phyloP scores from a whole-genome alignment of 1,284 basidiomycete species.

The Leccinum griseonigrum region DNA sequence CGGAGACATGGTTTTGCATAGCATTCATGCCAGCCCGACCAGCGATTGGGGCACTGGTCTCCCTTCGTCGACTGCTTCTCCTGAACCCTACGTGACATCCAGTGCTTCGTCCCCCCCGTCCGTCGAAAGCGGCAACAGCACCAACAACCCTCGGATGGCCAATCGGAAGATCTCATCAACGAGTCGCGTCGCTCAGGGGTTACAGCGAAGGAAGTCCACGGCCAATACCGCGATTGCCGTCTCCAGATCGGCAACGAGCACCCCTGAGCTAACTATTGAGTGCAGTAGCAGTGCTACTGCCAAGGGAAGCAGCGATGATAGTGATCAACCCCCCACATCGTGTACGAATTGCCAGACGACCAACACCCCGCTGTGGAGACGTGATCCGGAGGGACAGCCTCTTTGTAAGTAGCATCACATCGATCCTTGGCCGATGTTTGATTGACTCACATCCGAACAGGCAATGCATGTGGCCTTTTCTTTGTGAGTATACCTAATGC shows the following conservation, averaged over 20 bases:
- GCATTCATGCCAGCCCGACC: constrained; percentile 72
- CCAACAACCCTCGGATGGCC: constrained; percentile 26
- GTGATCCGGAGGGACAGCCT: constrained; percentile 94
- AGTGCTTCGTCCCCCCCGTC: constrained; percentile 71
- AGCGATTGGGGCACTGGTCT: constrained; percentile 76
- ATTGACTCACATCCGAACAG: constrained; percentile 34
- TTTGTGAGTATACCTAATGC: constrained; percentile 59
- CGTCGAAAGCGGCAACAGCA: constrained; percentile 44
- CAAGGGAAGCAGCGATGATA: constrained; percentile 59
- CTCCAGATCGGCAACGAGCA: constrained; percentile 49
- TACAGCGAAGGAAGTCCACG: constrained; percentile 51
- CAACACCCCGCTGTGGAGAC: constrained; percentile 92
- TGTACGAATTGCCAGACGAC: constrained; percentile 96
- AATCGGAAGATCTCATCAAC: constrained; percentile 59
- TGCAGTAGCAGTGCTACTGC: constrained; percentile 30
- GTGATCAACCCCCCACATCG: constrained; percentile 69
- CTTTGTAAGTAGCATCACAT: constrained; percentile 57
- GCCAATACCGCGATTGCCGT: constrained; percentile 33
- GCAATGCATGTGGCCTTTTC: constrained; percentile 88
- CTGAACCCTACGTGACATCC: constrained; percentile 69
- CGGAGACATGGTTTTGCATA: constrained; percentile 41
- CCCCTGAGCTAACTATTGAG: constrained; percentile 47
- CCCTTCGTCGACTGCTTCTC: constrained; percentile 68
- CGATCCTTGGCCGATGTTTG: background rate
- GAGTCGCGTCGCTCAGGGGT: constrained; percentile 54